Percentiles rank a stretch among this genome's conserved stretches.
Conservation (phyloP, 257 asterid genomes). For the Verbascum thapsus region DNA sequence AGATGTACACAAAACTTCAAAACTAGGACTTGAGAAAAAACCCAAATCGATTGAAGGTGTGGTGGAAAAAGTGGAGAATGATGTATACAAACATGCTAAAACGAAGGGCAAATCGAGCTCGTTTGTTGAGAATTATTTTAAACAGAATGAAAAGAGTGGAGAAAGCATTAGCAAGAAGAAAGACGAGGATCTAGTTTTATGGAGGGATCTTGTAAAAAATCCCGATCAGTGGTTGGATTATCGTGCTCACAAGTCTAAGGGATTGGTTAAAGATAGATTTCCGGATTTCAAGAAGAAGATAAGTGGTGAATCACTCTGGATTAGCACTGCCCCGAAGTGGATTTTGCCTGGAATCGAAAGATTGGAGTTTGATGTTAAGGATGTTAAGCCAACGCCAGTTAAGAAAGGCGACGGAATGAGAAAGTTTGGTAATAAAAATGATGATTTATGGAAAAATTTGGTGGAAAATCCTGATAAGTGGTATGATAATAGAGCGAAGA, state of each 20-base stretch:
- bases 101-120: background rate
- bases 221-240: conserved; percentile 75
- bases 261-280: conserved; percentile 50
- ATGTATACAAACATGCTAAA: too few species aligned
- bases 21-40: too few species aligned
- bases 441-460: conserved; percentile 60
- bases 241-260: conserved; percentile 58
- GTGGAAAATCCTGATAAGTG: conserved; percentile 62
- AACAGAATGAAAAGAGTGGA: conserved; percentile 21
- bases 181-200: conserved; percentile 37
- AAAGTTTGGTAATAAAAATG: conserved; percentile 28
- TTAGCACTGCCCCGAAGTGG: conserved; percentile 61
- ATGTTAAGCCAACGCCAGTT: conserved; percentile 25
- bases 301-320: conserved; percentile 59
- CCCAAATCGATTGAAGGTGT: too few species aligned
- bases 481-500: conserved; percentile 61
- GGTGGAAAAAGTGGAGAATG: too few species aligned
- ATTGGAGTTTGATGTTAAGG: conserved; percentile 53
- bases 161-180: conserved; percentile 33
- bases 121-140: background rate
- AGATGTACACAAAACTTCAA: background rate
- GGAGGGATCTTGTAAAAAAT: conserved; percentile 76
- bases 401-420: conserved; percentile 19
- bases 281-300: conserved; percentile 84
- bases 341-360: conserved; percentile 48